These are phyloP conservation scores for Ophiostoma quercus DNA, from an alignment of 2,329 filamentous ascomycete species.

Conservation along the genomic window DNA sequence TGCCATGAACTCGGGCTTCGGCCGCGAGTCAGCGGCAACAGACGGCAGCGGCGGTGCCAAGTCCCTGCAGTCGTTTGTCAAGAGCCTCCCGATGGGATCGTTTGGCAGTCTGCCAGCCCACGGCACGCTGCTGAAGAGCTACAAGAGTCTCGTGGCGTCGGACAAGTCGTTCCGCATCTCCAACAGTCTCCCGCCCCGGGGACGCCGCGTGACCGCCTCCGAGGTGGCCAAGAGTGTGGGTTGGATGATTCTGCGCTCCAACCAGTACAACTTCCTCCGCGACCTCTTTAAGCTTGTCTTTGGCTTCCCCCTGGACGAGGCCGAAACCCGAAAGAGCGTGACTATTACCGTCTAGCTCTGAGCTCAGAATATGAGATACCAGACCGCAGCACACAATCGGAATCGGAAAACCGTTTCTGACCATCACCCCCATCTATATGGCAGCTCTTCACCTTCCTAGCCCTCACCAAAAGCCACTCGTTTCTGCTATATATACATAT, in stretches of 20 bases:
- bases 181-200: constrained; percentile 51
- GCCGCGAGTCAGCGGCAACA: constrained; percentile 49
- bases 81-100: constrained; percentile 66
- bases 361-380: not conserved
- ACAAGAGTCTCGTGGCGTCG: constrained; percentile 70
- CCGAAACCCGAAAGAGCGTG: constrained; percentile 59
- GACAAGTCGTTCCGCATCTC: constrained; percentile 62
- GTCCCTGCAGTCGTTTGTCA: constrained; percentile 68
- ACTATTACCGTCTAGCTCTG: constrained; percentile 50
- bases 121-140: constrained; percentile 65
- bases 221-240: constrained; percentile 76
- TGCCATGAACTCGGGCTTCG: constrained; percentile 77
- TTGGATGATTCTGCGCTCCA: constrained; percentile 64
- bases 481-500: not conserved
- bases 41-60: constrained; percentile 43
- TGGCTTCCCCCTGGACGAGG: constrained; percentile 76
- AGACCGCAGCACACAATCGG: not conserved
- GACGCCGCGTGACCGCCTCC: constrained; percentile 58
- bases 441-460: not conserved
- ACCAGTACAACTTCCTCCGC: constrained; percentile 71
- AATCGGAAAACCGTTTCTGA: not conserved
- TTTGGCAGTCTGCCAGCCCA: constrained; percentile 73
- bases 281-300: constrained; percentile 83
- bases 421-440: not conserved
- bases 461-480: not conserved